Percentiles rank a stretch among this genome's conserved stretches.
These are phyloP conservation scores for Macaranga tanarius DNA, from an alignment of 441 rosid genomes.

Conservation along the genomic window DNA sequence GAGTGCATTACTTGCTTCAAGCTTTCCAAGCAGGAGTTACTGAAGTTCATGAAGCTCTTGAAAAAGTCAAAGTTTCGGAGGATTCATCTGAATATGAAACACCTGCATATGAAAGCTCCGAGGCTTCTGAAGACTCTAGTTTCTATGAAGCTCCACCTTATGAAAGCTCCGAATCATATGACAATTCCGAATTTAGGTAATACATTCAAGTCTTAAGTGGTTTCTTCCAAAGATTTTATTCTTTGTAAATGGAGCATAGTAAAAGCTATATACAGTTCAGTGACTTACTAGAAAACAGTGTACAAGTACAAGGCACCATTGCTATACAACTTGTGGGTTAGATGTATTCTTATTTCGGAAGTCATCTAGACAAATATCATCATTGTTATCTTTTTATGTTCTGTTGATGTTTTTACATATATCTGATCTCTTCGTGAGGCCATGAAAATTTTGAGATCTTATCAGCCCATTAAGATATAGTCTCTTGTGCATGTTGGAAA, in stretches of 20 bases:
- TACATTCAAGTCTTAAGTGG: not conserved
- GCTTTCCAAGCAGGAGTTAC: conserved; percentile 34
- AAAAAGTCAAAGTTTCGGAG: conserved; percentile 13
- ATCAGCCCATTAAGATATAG: not conserved
- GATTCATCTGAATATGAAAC: conserved; percentile 30
- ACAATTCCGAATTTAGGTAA: conserved; percentile 25
- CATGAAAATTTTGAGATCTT: no score
- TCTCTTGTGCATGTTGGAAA: no score
- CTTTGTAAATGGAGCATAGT: conserved; percentile 1
- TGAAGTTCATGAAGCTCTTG: conserved; percentile 9
- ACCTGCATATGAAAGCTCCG: conserved; percentile 23
- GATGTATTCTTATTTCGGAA: not conserved
- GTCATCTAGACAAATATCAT: not conserved
- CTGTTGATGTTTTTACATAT: not conserved
- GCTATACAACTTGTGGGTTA: not conserved
- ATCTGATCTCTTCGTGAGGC: no score
- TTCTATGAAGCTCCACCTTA: conserved; percentile 22
- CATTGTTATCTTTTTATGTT: not conserved
- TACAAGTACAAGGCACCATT: not conserved
- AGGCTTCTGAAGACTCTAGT: conserved; percentile 9
- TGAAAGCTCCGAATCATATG: conserved; percentile 15
- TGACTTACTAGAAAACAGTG: conserved; percentile 9
- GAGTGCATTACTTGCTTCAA: conserved; percentile 46
- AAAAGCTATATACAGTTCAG: not conserved
- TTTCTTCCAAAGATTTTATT: not conserved